Base-by-base conservation (phyloP, 1,284 basidiomycete genomes). In the Melampsora larici-populina region DNA sequence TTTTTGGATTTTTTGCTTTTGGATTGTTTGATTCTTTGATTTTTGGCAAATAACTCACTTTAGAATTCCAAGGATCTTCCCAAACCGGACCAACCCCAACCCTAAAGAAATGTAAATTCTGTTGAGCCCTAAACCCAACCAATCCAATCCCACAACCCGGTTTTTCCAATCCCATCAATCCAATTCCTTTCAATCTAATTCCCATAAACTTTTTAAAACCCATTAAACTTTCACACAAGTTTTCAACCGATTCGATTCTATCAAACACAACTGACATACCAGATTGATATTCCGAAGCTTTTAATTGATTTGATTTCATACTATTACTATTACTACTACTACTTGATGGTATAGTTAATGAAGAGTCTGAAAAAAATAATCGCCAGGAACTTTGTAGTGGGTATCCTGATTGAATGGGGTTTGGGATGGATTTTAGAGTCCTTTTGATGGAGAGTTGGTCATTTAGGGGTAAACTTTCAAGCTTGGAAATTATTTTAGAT, bases 1-100 rank as follows among this genome's bases (percentile, higher is more conserved):
- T n/a, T 33, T n/a, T 24, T 24, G 11, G 18, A 5, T 21, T n/a
- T 21, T 21, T 58, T 48, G 21, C n/a, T n/a, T 51, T 70, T 70
- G 40, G 18, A 7, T 43, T 15, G 2, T 33, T 33, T 21, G 11
- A 36, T 70, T 63, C 13, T 36, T 26, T 72, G n/a, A n/a, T n/a
- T n/a, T n/a, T n/a, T n/a, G n/a, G n/a, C n/a, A n/a, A n/a, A n/a
- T n/a, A 2, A 26, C 63, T 48, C 33, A 76, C 73, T n/a, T 76
- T 76, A 13, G 66, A 29, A 40, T 76, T 76, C 73, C 73, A 76
- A 6, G 73, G 73, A 43, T 76, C 73, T 69, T 76, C 73, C 73
- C 73, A 76, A 9, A 76, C 73, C 5, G 73, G 73, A 62, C 68
- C 68, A 1, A 76, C 73, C 4, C 65, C 73, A 18, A 76, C 73